Evolutionary conservation across 208 protist species (phyloP), one percentile per base, ranked within the genome.

Genomic region (Leishmania tarentolae): DNA sequence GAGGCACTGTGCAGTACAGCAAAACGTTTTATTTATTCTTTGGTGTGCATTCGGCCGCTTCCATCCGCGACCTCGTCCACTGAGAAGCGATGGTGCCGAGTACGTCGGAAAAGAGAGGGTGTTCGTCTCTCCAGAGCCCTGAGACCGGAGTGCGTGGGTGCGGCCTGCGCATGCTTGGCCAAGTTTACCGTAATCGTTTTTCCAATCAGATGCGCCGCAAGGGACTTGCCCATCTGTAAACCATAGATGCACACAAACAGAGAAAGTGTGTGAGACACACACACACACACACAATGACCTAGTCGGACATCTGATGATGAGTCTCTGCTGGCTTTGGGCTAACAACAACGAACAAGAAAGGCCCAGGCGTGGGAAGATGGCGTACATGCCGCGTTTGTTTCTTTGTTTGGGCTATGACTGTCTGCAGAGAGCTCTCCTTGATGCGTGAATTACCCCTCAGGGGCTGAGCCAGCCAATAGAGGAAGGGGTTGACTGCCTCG

Each of bases 161-260:
- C 8, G 56, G 28, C n/a, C n/a, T n/a, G n/a, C n/a, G n/a, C n/a
- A n/a, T n/a, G n/a, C n/a, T n/a, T n/a, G n/a, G n/a, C 56, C 56
- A 31, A 13, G 6, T 31, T 24, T 0, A n/a, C 56, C 28, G 56
- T 24, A 4, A 31, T 61, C 56, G 24, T 24, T 61, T 24, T 61
- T 61, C 24, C 24, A 19, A 61, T 61, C 56, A 61, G 56, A 31
- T 3, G 24, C 56, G 24, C 24, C n/a, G 56, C 56, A 61, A 4
- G 35, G n/a, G 31, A 37, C 61, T 40, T 40, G 61, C n/a, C 31
- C 31, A 13, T 66, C 61, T n/a, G 31, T 40, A 31, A 66, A 46
- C 13, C 63, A 83, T 78, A 78, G 71, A 76, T 69, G 28, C 63
- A 69, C 15, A 69, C 63, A 42, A 15, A 42, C 31, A 42, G 31